These are phyloP conservation scores for Macrolepiota albuminosa DNA, from an alignment of 768 basidiomycete species.

Conservation along the genomic window DNA sequence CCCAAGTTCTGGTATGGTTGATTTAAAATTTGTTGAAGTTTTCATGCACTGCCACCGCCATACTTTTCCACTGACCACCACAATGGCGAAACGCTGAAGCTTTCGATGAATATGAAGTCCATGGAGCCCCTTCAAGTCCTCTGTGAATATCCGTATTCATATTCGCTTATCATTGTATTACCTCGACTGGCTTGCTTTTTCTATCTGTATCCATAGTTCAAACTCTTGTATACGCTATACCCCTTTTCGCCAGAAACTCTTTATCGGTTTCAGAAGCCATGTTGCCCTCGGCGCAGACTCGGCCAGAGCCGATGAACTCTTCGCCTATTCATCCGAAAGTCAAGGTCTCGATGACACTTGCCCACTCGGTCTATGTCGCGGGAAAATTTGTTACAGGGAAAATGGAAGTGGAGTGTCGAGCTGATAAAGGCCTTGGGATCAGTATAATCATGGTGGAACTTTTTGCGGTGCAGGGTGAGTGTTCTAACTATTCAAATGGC, in stretches of 20 bases:
- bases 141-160: constrained; percentile 4
- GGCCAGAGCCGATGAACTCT: constrained; percentile 73
- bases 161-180: not conserved
- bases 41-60: constrained; percentile 11
- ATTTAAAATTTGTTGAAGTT: not conserved
- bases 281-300: constrained; percentile 16
- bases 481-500: not conserved
- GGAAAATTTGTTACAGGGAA: constrained; percentile 67
- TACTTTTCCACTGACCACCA: constrained; percentile 2
- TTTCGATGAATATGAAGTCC: not conserved
- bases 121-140: not conserved
- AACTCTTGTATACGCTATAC: not conserved
- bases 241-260: not conserved
- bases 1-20: not conserved
- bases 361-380: constrained; percentile 58
- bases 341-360: constrained; percentile 58
- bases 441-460: constrained; percentile 75
- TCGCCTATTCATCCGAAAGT: constrained; percentile 77
- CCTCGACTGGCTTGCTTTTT: not conserved
- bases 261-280: constrained; percentile 1
- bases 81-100: constrained; percentile 12
- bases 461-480: constrained; percentile 63
- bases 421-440: constrained; percentile 71
- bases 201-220: constrained; percentile 2
- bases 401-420: constrained; percentile 75